These are phyloP conservation scores for Leucaena leucocephala DNA, from an alignment of 306 rosid genomes.

Conservation along the genomic window DNA sequence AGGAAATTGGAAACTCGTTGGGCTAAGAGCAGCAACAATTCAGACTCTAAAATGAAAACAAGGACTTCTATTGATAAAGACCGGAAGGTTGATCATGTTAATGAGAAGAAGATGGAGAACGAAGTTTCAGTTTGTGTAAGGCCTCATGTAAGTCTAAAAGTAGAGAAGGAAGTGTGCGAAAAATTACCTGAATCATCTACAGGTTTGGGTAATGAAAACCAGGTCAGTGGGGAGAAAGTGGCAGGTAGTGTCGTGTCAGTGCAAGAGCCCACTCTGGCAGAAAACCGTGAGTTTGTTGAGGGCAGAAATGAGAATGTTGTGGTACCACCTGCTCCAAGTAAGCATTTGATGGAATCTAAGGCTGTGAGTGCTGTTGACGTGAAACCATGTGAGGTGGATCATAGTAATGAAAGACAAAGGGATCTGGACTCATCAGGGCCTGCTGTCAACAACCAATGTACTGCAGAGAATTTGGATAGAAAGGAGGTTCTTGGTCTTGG, in stretches of 20 bases:
- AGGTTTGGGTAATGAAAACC: slow-evolving; percentile 41
- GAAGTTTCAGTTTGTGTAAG: slow-evolving; percentile 46
- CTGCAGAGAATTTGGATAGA: slow-evolving; percentile 35
- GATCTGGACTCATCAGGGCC: slow-evolving; percentile 38
- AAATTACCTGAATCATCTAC: slow-evolving; percentile 55
- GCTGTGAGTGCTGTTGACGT: slow-evolving; percentile 11
- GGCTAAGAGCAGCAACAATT: slow-evolving; percentile 29
- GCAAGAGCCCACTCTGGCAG: slow-evolving; percentile 39
- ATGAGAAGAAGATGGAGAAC: slow-evolving; percentile 46
- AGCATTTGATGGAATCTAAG: slow-evolving; percentile 31
- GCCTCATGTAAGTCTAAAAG: slow-evolving; percentile 38
- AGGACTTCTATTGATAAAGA: slow-evolving; percentile 42
- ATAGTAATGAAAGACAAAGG: slow-evolving; percentile 28
- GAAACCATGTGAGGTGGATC: slow-evolving; percentile 24
- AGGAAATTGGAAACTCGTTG: slow-evolving; percentile 39
- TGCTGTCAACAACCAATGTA: slow-evolving; percentile 24
- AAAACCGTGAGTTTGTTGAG: slow-evolving; percentile 18
- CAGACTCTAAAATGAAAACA: slow-evolving; percentile 45
- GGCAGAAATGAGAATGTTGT: slow-evolving; percentile 29
- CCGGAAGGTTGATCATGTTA: slow-evolving; percentile 40
- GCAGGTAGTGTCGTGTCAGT: slow-evolving; percentile 18
- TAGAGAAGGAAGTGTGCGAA: slow-evolving; percentile 55
- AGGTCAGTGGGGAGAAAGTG: slow-evolving; percentile 34
- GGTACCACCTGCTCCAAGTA: slow-evolving; percentile 37
- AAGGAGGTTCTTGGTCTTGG: slow-evolving; percentile 31